Evolutionary conservation across 2,329 filamentous ascomycete genomes (phyloP), one percentile per base, ranked within the genome.

Genomic region (Fusarium vanettenii): DNA sequence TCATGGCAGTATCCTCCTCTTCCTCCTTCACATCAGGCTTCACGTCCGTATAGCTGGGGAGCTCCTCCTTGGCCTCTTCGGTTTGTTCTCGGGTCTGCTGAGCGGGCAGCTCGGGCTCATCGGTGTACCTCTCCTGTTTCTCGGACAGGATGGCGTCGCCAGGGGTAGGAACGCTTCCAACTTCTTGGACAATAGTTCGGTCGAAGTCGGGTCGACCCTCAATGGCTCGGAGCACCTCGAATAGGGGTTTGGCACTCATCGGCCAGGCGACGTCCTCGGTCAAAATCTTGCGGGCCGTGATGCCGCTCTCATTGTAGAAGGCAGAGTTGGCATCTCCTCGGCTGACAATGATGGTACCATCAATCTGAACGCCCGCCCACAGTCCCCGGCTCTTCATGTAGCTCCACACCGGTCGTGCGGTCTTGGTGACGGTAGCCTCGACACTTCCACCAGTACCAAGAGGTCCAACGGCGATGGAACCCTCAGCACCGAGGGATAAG

Each of bases 341-440:
- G 78, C 94, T 92, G 60, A 95, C 91, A 48, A 96, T 87, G 20
- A 96, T 88, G 0, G 94, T 95, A 3, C 94, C 94, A 75, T 96
- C 94, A n/a, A 95, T 87, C 74, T 95, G 92, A 0, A 95, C 89
- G 14, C 94, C 93, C 1, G 92, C 93, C 80, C 95, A 96, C 67
- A 96, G 88, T 1, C 94, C 94, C 35, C 93, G 89, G 72, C 91
- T 93, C 85, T 96, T 96, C 82, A 95, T 89, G 80, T 97, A 97
- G 33, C 92, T 95, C 87, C 92, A 96, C 8, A 95, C 88, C 0
- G 94, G 93, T 31, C 90, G 87, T 74, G 71, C 79, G 0, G 79
- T 80, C 72, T 77, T 78, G 55, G 76, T 78, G 0, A 81, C 69
- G 0, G 81, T 81, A 11, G 82, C 76, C 41, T 84, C 82, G 18